Evolutionary conservation across 2,329 filamentous ascomycete species (phyloP).

Genomic region (Biscogniauxia sp.): DNA sequence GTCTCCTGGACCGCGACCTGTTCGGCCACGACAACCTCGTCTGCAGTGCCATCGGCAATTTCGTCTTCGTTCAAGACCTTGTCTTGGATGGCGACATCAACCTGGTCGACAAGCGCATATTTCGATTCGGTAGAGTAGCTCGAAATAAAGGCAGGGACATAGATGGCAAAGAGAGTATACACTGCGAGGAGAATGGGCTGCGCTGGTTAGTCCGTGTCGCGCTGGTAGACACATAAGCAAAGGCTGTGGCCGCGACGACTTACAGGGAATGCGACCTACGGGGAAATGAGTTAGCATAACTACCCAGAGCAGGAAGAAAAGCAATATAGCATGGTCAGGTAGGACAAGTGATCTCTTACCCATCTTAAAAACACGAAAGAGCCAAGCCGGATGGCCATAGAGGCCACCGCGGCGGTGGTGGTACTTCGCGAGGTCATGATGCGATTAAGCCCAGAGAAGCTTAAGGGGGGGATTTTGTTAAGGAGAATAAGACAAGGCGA

Average conservation of each 20-base stretch:
- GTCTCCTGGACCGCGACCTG: slow-evolving; percentile 64
- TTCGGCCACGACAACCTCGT: slow-evolving; percentile 39
- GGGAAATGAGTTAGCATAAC: slow-evolving; percentile 17
- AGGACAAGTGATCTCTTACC: slow-evolving; percentile 43
- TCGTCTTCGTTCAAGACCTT: slow-evolving; percentile 39
- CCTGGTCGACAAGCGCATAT: slow-evolving; percentile 58
- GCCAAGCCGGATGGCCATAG: slow-evolving; percentile 47
- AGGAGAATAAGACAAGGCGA: slow-evolving; percentile 1
- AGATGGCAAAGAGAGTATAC: slow-evolving; percentile 64
- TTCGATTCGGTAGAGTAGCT: slow-evolving; percentile 56
- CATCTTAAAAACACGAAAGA: slow-evolving; percentile 62
- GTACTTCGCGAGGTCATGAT: slow-evolving; percentile 22
- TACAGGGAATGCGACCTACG: slow-evolving; percentile 31
- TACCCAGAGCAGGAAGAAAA: neutral
- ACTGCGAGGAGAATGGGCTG: slow-evolving; percentile 38
- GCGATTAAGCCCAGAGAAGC: slow-evolving; percentile 1
- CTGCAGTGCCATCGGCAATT: slow-evolving; percentile 29
- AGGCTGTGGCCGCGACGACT: slow-evolving; percentile 11
- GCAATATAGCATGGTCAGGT: neutral
- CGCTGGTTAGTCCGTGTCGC: slow-evolving; percentile 15
- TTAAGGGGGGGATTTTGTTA: neutral
- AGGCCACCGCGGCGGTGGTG: slow-evolving; percentile 40
- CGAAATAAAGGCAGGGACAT: slow-evolving; percentile 61
- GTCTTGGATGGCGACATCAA: slow-evolving; percentile 55
- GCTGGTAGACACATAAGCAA: slow-evolving; percentile 1